Conservation (phyloP, 345 rosid species). For the Limnanthes douglasii region DNA sequence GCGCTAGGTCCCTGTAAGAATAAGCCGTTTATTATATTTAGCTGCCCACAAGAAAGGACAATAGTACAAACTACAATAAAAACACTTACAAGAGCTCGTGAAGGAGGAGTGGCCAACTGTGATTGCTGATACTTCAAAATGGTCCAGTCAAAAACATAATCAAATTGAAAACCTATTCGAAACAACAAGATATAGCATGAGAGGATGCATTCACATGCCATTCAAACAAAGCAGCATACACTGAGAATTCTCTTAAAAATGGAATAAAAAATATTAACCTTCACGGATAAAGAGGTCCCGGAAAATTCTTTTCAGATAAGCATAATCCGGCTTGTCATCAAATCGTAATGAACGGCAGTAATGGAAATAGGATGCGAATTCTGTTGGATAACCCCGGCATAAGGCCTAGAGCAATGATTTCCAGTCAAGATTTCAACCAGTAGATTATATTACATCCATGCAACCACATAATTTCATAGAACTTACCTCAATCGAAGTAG, state of each 20-base stretch:
- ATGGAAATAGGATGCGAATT: conserved; percentile 92
- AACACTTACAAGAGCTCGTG: conserved; percentile 28
- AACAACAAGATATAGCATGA: conserved; percentile 7
- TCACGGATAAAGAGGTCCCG: conserved; percentile 93
- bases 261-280: conserved; percentile 22
- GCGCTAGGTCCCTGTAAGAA: conserved; percentile 40
- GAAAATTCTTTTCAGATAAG: conserved; percentile 82
- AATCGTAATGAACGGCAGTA: conserved; percentile 89
- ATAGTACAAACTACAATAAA: background rate
- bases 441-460: background rate
- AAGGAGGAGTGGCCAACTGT: conserved; percentile 54
- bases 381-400: conserved; percentile 88
- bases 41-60: conserved; percentile 3
- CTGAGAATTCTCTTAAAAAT: background rate
- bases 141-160: conserved; percentile 96
- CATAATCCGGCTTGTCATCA: conserved; percentile 95
- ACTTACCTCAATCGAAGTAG: conserved; percentile 56
- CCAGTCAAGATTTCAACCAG: conserved; percentile 8
- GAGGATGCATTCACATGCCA: background rate
- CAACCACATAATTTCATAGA: background rate
- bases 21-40: conserved; percentile 4
- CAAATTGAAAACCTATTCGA: conserved; percentile 79
- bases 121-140: conserved; percentile 83
- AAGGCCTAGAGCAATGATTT: conserved; percentile 35
- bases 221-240: conserved; percentile 1